Base-by-base conservation (phyloP, 768 basidiomycete genomes). In the Kwoniella mangroviensis region DNA sequence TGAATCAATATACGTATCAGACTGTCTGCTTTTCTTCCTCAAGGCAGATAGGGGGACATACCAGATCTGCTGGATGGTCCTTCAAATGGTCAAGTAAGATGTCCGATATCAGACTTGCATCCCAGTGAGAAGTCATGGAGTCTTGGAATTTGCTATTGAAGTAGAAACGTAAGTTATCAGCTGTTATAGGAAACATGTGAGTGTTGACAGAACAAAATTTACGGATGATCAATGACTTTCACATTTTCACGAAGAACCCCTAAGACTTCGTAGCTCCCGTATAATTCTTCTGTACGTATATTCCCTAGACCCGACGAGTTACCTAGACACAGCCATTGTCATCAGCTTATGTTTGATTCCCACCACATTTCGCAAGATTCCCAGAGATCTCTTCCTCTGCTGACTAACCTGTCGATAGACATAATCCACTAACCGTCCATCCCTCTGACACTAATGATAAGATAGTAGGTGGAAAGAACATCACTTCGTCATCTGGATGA, bases 401-500 rank as follows among this genome's bases (percentile, higher is more conserved):
- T 28, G 28, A 28, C 83, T 42, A 21, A 84, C 84, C 94, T 22
- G 83, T 85, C 5, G 92, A 94, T 64, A 98, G 78, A 69, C 92
- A 94, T 19, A 95, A 78, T 0, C 88, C 91, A 72, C 85, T 88
- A 0, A 91, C 78, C 22, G 87, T 83, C 66, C 73, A 77, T 15
- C 79, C 74, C 21, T 80, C 73, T 2, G 70, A 70, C 21, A 69
- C 70, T 41, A 94, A 85, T 2, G 87, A 86, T 41, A 90, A 84
- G 15, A 96, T 81, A 0, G 92, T 94, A 0, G 94, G 94, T 3
- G 90, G 89, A 81, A 98, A 98, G 86, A 98, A 98, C 87, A 95
- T 88, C 81, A 89, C 90, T 84, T 97, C 94, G 80, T 98, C 94
- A 79, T 97, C 94, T 2, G 94, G 94, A 80, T 98, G 94, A 28